Conservation (phyloP, 805 yeast genomes). For the Ogataea nakhonphanomensis region DNA sequence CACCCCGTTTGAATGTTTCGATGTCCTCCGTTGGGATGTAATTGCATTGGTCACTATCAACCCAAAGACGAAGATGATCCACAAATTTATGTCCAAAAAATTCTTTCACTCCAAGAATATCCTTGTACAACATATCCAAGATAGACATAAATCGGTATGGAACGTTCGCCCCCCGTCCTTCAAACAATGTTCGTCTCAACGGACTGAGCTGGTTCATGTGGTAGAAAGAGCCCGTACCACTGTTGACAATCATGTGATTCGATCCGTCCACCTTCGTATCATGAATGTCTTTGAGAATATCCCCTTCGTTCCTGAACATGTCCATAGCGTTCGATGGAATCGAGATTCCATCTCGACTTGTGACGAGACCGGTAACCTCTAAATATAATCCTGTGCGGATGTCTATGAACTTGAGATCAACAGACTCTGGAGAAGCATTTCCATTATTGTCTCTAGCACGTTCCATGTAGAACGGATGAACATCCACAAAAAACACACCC, state of each 20-base stretch:
- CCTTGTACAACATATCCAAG: conserved; percentile 23
- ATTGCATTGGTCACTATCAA: conserved; percentile 35
- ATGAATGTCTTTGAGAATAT: conserved; percentile 18
- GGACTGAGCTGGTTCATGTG: conserved; percentile 28
- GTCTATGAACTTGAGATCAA: conserved; percentile 59
- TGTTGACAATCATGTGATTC: conserved; percentile 30
- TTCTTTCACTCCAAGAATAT: conserved; percentile 20
- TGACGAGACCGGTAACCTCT: conserved; percentile 51
- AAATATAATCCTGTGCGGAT: conserved; percentile 55
- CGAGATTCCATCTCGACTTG: conserved; percentile 13
- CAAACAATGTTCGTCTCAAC: conserved; percentile 28
- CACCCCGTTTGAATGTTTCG: conserved; percentile 32
- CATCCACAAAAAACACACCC: conserved; percentile 44
- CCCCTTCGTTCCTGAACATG: conserved; percentile 19
- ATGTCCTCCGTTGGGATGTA: conserved; percentile 42
- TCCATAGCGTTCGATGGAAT: conserved; percentile 19
- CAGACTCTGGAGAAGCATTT: conserved; percentile 40
- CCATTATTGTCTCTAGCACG: conserved; percentile 47
- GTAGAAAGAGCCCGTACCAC: conserved; percentile 35
- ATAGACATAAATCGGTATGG: conserved; percentile 24
- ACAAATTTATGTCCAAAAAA: conserved; percentile 32
- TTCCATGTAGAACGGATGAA: conserved; percentile 47
- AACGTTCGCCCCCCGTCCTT: conserved; percentile 30
- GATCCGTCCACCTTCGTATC: conserved; percentile 18
- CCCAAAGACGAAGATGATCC: conserved; percentile 38